phyloP scores from a whole-genome alignment of 2,329 filamentous ascomycete genomes.

The Cladosporium colombiae region DNA sequence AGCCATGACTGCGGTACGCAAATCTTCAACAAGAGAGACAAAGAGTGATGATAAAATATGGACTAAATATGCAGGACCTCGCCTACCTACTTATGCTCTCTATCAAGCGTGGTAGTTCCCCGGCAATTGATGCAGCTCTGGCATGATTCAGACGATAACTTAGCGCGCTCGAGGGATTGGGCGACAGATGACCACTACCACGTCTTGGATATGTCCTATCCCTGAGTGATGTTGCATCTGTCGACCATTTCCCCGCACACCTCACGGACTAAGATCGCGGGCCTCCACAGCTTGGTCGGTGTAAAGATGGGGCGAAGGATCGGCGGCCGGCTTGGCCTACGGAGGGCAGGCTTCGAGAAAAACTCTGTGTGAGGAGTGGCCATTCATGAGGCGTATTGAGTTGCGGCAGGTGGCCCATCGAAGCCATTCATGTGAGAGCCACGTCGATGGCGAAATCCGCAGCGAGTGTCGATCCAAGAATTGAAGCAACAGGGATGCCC shows the following conservation, averaged over 20 bases:
- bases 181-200: constrained; percentile 17
- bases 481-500: background rate
- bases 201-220: constrained; percentile 6
- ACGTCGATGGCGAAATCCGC: background rate
- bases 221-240: constrained; percentile 19
- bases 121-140: constrained; percentile 1
- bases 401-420: background rate
- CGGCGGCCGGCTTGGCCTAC: constrained; percentile 1
- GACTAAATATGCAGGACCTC: constrained; percentile 2
- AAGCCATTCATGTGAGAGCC: constrained; percentile 9
- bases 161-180: background rate
- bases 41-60: background rate
- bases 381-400: background rate
- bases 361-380: background rate
- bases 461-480: background rate
- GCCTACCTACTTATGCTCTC: constrained; percentile 13
- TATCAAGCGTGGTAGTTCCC: background rate
- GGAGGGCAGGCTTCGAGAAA: constrained; percentile 17
- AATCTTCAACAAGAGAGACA: background rate
- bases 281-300: constrained; percentile 13
- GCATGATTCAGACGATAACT: constrained; percentile 7
- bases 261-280: constrained; percentile 2
- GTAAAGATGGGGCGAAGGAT: constrained; percentile 17
- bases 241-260: constrained; percentile 17
- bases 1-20: constrained; percentile 3